Percentiles rank a stretch among this genome's conserved stretches.
phyloP scores from a whole-genome alignment of 441 rosid genomes.

The Populus hybrid region DNA sequence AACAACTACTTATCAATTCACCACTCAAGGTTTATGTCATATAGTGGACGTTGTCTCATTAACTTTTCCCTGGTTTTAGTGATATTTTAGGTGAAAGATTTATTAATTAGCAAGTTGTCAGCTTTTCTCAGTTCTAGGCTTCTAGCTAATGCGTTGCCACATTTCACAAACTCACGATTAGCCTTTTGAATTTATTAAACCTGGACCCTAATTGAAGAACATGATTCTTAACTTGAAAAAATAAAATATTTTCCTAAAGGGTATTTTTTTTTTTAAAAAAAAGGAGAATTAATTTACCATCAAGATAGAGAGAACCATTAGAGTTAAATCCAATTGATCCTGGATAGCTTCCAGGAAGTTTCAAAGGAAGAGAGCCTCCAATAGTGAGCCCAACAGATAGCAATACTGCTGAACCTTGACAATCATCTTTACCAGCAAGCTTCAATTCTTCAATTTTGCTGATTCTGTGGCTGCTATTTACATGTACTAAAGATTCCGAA shows the following conservation, averaged over 20 bases:
- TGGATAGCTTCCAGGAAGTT: slow-evolving; percentile 72
- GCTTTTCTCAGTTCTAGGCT: slow-evolving; percentile 6
- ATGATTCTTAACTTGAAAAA: background rate
- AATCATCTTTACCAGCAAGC: slow-evolving; percentile 32
- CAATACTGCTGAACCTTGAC: slow-evolving; percentile 34
- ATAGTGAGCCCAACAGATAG: slow-evolving; percentile 63
- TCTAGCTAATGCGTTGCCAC: background rate
- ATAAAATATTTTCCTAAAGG: background rate
- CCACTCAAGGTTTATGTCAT: slow-evolving; percentile 15
- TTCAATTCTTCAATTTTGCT: slow-evolving; percentile 45
- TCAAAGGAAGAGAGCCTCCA: slow-evolving; percentile 50
- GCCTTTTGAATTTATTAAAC: background rate
- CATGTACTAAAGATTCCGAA: slow-evolving; percentile 50
- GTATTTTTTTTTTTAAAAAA: background rate
- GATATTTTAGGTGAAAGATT: slow-evolving; percentile 9
- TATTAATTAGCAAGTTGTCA: slow-evolving; percentile 36
- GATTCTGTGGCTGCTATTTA: slow-evolving; percentile 22
- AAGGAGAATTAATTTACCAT: slow-evolving; percentile 46
- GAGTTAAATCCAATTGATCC: slow-evolving; percentile 90
- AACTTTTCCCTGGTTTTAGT: slow-evolving; percentile 13
- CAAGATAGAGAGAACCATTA: slow-evolving; percentile 73
- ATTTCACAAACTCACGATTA: background rate
- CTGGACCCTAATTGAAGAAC: background rate
- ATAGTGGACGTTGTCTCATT: slow-evolving; percentile 27
- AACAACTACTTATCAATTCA: background rate